Percentiles rank a stretch among this genome's conserved stretches.
phyloP scores from a whole-genome alignment of 2,329 filamentous ascomycete species.

The Microcyclospora tardicrescens region DNA sequence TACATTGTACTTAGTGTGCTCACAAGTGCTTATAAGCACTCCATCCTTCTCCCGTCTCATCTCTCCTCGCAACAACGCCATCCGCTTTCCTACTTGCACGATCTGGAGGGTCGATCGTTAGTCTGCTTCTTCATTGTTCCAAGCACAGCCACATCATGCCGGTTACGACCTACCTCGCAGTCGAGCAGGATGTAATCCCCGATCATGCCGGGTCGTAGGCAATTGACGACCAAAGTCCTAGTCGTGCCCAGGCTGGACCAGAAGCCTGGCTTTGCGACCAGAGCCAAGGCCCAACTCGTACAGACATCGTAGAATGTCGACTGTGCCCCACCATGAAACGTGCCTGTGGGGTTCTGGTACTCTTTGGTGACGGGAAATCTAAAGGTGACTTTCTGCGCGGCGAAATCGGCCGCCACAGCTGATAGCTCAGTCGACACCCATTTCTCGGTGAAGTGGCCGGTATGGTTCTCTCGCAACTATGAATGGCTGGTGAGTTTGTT shows the following conservation, averaged over 20 bases:
- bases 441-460: too few relatives aligned
- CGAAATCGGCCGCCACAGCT: background rate
- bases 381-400: conserved; percentile 1
- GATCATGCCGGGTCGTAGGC: conserved; percentile 12
- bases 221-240: conserved; percentile 11
- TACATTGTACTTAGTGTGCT: conserved; percentile 16
- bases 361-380: conserved; percentile 13
- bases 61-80: conserved; percentile 11
- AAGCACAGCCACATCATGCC: background rate
- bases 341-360: conserved; percentile 13
- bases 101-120: conserved; percentile 5
- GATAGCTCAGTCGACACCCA: too few relatives aligned
- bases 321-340: conserved; percentile 13
- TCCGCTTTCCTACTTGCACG: conserved; percentile 13
- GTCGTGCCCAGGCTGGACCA: conserved; percentile 14
- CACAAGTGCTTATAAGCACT: conserved; percentile 12
- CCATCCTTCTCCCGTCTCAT: conserved; percentile 14
- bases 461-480: too few relatives aligned
- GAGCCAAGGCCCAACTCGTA: conserved; percentile 10
- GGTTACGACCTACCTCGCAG: conserved; percentile 9
- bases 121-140: too few relatives aligned
- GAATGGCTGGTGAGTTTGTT: too few relatives aligned
- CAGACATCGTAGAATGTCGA: conserved; percentile 13
- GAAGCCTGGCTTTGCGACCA: conserved; percentile 11
- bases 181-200: conserved; percentile 11